Percentiles rank a stretch among this genome's conserved stretches.
Conservation (phyloP, 306 rosid species). For the Rosa rugosa region DNA sequence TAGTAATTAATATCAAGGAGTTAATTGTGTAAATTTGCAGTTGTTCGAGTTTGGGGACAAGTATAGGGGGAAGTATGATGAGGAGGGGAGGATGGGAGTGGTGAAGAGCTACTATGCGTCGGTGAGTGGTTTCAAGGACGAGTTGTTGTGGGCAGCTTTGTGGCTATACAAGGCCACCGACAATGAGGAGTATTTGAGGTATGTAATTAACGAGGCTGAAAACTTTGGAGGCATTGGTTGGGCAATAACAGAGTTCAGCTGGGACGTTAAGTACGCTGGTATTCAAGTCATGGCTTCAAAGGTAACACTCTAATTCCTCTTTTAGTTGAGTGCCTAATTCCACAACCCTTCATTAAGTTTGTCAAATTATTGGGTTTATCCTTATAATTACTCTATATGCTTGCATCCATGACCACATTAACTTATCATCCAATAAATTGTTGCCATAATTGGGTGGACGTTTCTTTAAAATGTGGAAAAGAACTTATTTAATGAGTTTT, state of each 20-base stretch:
- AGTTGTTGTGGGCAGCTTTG: slow-evolving; percentile 92
- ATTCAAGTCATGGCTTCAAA: slow-evolving; percentile 75
- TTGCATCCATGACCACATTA: background rate
- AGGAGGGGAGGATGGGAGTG: slow-evolving; percentile 53
- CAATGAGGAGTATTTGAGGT: slow-evolving; percentile 58
- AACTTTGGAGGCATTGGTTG: slow-evolving; percentile 88
- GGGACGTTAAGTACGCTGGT: slow-evolving; percentile 98
- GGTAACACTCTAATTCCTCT: slow-evolving; percentile 35
- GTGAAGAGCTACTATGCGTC: slow-evolving; percentile 97
- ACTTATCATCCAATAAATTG: background rate
- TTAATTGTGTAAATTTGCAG: slow-evolving; percentile 33
- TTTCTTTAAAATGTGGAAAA: background rate
- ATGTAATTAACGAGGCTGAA: slow-evolving; percentile 58
- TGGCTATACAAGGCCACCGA: slow-evolving; percentile 99
- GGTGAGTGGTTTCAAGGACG: slow-evolving; percentile 98
- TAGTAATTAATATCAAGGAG: background rate
- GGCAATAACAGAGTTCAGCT: slow-evolving; percentile 95
- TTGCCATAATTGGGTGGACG: background rate
- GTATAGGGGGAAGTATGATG: slow-evolving; percentile 80
- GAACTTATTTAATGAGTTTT: background rate
- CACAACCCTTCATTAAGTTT: background rate
- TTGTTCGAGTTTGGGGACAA: slow-evolving; percentile 90
- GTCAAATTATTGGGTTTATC: background rate
- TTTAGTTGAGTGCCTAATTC: background rate
- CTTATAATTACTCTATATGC: background rate